A percentile compares a stretch with the other conserved stretches of the same genome.
phyloP scores from a whole-genome alignment of 2,329 filamentous ascomycete species.

The Fusarium sp. region DNA sequence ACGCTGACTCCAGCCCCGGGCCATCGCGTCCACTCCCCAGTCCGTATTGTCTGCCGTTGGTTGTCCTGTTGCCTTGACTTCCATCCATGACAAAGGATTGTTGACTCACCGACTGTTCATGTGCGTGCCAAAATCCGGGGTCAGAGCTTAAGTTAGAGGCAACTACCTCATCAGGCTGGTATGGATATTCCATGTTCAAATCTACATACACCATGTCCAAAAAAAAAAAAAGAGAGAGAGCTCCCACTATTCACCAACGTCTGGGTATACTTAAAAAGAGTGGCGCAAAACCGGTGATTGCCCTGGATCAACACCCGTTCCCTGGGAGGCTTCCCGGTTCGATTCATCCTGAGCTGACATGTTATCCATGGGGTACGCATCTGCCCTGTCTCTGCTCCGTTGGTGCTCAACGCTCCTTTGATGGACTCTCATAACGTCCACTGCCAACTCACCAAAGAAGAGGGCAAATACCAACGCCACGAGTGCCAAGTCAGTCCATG shows the following conservation, averaged over 20 bases:
- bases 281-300: not conserved
- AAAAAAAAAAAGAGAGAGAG: not conserved
- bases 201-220: not conserved
- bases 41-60: not conserved
- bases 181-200: not conserved
- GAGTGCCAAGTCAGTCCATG: not conserved
- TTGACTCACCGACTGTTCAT: not conserved
- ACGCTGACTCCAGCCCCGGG: not conserved
- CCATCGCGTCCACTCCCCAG: not conserved
- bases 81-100: not conserved
- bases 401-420: not conserved
- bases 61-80: not conserved
- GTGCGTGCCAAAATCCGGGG: not conserved
- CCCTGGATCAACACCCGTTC: not conserved
- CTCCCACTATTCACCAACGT: not conserved
- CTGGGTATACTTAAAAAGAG: not conserved
- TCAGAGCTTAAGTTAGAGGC: not conserved
- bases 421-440: not conserved
- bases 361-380: not conserved
- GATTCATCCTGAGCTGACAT: not conserved
- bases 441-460: not conserved
- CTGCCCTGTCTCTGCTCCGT: not conserved
- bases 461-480: not conserved
- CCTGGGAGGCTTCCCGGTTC: not conserved
- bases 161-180: not conserved